phyloP scores from a whole-genome alignment of 2,329 filamentous ascomycete species.

The Clonostachys solani region DNA sequence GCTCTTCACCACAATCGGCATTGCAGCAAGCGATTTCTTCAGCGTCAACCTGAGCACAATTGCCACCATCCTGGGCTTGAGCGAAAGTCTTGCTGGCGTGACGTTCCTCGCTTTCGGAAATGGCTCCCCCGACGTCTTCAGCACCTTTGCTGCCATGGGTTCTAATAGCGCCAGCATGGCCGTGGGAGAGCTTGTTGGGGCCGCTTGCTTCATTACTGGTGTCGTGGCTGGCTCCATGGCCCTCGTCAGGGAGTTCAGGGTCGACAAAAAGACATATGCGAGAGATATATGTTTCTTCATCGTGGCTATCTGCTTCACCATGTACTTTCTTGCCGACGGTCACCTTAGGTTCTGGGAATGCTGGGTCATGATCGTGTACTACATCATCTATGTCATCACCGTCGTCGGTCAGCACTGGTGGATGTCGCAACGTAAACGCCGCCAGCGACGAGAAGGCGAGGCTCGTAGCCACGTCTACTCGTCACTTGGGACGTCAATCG shows the following conservation, averaged over 20 bases:
- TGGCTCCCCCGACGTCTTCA: slow-evolving; percentile 96
- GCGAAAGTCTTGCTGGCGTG: slow-evolving; percentile 92
- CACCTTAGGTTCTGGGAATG: slow-evolving; percentile 86
- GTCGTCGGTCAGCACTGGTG: slow-evolving; percentile 95
- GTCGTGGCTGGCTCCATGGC: slow-evolving; percentile 98
- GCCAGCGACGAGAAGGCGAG: slow-evolving; percentile 62
- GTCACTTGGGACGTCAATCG: slow-evolving; percentile 39
- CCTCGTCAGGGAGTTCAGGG: slow-evolving; percentile 88
- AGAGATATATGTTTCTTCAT: slow-evolving; percentile 93
- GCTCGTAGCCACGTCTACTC: slow-evolving; percentile 72
- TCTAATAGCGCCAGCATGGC: slow-evolving; percentile 97
- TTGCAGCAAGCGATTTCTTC: slow-evolving; percentile 97
- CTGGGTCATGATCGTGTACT: slow-evolving; percentile 83
- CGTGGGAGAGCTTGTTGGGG: slow-evolving; percentile 90
- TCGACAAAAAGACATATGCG: slow-evolving; percentile 84
- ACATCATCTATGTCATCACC: slow-evolving; percentile 81
- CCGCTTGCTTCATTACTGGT: slow-evolving; percentile 91
- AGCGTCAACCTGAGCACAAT: slow-evolving; percentile 96
- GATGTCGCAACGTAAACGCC: slow-evolving; percentile 55
- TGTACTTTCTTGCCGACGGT: slow-evolving; percentile 83
- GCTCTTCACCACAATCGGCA: slow-evolving; percentile 94
- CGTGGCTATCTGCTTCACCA: slow-evolving; percentile 78
- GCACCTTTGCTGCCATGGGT: slow-evolving; percentile 96
- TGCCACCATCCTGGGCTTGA: slow-evolving; percentile 82
- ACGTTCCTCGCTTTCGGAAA: slow-evolving; percentile 97